A percentile compares a stretch with the other conserved stretches of the same genome.
These are phyloP conservation scores for Komagataella ulmi DNA, from an alignment of 805 yeast genomes.

Conservation along the genomic window DNA sequence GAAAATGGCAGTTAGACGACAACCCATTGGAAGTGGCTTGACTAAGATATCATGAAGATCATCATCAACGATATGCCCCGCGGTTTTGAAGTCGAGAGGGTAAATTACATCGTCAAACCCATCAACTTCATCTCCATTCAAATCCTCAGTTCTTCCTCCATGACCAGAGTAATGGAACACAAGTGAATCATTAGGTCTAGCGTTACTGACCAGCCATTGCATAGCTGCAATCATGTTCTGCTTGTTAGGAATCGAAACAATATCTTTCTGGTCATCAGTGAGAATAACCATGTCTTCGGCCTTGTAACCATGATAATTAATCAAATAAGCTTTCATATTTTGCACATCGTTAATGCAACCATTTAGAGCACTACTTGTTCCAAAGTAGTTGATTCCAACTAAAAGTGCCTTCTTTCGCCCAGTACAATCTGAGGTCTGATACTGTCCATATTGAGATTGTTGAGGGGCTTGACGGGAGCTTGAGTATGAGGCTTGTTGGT, in stretches of 20 bases:
- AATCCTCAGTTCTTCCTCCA: conserved; percentile 55
- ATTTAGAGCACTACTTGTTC: conserved; percentile 37
- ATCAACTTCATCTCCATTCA: conserved; percentile 63
- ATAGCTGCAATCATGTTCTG: conserved; percentile 57
- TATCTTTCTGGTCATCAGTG: conserved; percentile 33
- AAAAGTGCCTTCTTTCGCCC: conserved; percentile 57
- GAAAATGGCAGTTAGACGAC: conserved; percentile 57
- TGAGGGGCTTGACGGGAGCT: background rate
- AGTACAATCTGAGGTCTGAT: conserved; percentile 35
- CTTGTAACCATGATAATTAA: conserved; percentile 25
- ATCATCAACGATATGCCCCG: conserved; percentile 58
- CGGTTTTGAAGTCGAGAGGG: conserved; percentile 53
- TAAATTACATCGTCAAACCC: conserved; percentile 63
- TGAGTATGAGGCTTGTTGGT: background rate
- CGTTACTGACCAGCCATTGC: conserved; percentile 60
- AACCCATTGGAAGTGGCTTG: conserved; percentile 47
- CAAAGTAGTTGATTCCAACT: conserved; percentile 61
- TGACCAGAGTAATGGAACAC: conserved; percentile 73
- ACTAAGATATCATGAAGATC: conserved; percentile 53
- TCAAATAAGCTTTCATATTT: conserved; percentile 29
- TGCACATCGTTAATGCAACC: conserved; percentile 67
- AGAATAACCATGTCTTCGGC: conserved; percentile 38
- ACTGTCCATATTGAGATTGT: background rate
- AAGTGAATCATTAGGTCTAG: conserved; percentile 60
- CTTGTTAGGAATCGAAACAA: conserved; percentile 40